These are phyloP conservation scores for Lipomyces starkeyi DNA, from an alignment of 805 yeast genomes.

Conservation along the genomic window DNA sequence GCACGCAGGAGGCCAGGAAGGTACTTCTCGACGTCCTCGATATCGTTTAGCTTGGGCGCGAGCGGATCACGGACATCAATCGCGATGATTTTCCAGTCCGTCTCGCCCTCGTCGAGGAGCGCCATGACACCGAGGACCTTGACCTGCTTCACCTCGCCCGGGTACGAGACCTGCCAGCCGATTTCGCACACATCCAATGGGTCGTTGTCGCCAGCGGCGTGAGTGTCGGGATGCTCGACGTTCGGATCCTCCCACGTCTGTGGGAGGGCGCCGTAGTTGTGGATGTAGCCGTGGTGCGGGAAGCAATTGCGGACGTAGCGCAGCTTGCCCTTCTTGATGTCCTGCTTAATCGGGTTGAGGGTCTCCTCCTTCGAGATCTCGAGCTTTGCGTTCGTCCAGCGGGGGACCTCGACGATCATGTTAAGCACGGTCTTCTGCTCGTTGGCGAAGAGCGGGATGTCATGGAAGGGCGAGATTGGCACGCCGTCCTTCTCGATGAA, in stretches of 20 bases:
- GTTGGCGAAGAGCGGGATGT: slow-evolving; percentile 90
- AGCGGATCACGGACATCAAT: slow-evolving; percentile 87
- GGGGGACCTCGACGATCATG: slow-evolving; percentile 96
- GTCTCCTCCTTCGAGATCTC: slow-evolving; percentile 72
- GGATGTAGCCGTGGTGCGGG: slow-evolving; percentile 99
- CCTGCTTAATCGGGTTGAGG: slow-evolving; percentile 95
- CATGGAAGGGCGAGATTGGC: slow-evolving; percentile 95
- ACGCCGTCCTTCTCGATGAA: slow-evolving; percentile 92
- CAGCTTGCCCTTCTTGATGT: slow-evolving; percentile 86
- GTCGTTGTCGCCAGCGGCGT: slow-evolving; percentile 84
- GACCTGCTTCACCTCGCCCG: slow-evolving; percentile 82
- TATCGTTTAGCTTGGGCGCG: slow-evolving; percentile 83
- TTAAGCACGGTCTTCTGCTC: slow-evolving; percentile 85
- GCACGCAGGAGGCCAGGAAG: slow-evolving; percentile 93
- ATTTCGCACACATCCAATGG: slow-evolving; percentile 95
- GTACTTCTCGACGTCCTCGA: slow-evolving; percentile 86
- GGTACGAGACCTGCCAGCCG: slow-evolving; percentile 61
- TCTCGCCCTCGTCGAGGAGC: slow-evolving; percentile 93
- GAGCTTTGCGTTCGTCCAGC: slow-evolving; percentile 97
- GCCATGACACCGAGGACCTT: slow-evolving; percentile 95
- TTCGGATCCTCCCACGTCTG: slow-evolving; percentile 99
- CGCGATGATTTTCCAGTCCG: slow-evolving; percentile 96
- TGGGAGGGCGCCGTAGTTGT: slow-evolving; percentile 96
- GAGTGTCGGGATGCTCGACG: slow-evolving; percentile 52
- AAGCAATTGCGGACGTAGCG: slow-evolving; percentile 95